These are phyloP conservation scores for Cyberlindnera bimundalis DNA, from an alignment of 805 yeast genomes.

Conservation along the genomic window DNA sequence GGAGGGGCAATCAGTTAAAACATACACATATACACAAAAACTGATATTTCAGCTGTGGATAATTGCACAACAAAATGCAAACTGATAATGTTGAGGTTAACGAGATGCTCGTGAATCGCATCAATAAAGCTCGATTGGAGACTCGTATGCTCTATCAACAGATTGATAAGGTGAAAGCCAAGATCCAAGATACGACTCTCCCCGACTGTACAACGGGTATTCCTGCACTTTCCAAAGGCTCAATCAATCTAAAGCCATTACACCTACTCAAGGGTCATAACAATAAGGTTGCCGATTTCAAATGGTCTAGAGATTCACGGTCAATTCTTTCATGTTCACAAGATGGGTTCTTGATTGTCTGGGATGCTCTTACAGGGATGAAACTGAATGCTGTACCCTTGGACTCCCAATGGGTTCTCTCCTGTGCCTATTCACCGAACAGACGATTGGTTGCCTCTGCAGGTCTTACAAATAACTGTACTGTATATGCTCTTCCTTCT, in stretches of 20 bases:
- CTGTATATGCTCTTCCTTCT: slow-evolving; percentile 50
- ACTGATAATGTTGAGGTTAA: not conserved
- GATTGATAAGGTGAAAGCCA: slow-evolving; percentile 40
- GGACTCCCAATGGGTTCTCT: slow-evolving; percentile 75
- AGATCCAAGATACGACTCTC: slow-evolving; percentile 45
- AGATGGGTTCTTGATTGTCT: slow-evolving; percentile 79
- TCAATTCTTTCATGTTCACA: slow-evolving; percentile 72
- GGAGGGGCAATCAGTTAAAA: too few relatives aligned
- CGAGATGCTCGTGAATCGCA: slow-evolving; percentile 21
- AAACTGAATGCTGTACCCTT: slow-evolving; percentile 69
- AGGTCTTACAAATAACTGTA: slow-evolving; percentile 77
- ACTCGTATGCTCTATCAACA: slow-evolving; percentile 47
- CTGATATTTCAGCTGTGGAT: not conserved
- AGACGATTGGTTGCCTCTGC: slow-evolving; percentile 71
- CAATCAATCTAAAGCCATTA: slow-evolving; percentile 35
- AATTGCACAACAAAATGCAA: not conserved
- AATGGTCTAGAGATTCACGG: slow-evolving; percentile 65
- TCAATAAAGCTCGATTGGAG: slow-evolving; percentile 40
- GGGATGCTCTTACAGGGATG: slow-evolving; percentile 75
- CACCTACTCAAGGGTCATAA: slow-evolving; percentile 51
- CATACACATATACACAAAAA: too few relatives aligned
- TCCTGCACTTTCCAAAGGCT: slow-evolving; percentile 12
- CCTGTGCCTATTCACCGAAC: slow-evolving; percentile 70
- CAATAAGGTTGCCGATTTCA: slow-evolving; percentile 64
- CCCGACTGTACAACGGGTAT: slow-evolving; percentile 34